Base-by-base conservation (phyloP, 768 basidiomycete genomes). In the Crassisporium funariophilum region DNA sequence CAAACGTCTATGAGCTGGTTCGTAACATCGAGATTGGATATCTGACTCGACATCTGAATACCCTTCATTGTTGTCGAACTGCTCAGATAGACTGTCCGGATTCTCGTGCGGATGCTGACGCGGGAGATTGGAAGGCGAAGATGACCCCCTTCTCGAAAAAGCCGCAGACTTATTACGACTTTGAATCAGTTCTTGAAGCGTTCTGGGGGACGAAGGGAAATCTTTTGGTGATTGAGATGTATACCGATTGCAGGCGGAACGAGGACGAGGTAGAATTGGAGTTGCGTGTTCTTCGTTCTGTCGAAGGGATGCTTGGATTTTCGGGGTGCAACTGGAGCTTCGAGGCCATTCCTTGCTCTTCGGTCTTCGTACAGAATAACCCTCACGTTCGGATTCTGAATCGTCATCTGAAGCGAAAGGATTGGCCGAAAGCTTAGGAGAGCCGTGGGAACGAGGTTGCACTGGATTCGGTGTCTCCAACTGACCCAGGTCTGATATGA, bases 401-500 rank as follows among this genome's bases (percentile, higher is more conserved):
- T 57, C 58, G 19, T 57, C 39, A 11, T 51, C 56, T 33, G 6
- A 16, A 33, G 31, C 16, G 12, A 16, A 33, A 33, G 31, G n/a
- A n/a, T n/a, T n/a, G n/a, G n/a, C n/a, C n/a, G n/a, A n/a, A n/a
- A n/a, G n/a, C n/a, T n/a, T n/a, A n/a, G n/a, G n/a, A n/a, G n/a
- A n/a, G n/a, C n/a, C n/a, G n/a, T 11, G 29, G 5, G 29, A 31
- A 11, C 29, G n/a, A 11, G 5, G n/a, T n/a, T n/a, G 29, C 29
- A 11, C 29, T 31, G 29, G 3, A n/a, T 11, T 31, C 11, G 29
- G n/a, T 11, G n/a, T n/a, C n/a, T 31, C 29, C 29, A 31, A 31
- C 10, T 31, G 11, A 24, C 24, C 21, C 15, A 68, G 55, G n/a
- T 62, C 66, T 34, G 65, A 58, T 2, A 76, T 68, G 2, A 74